A percentile compares a stretch with the other conserved stretches of the same genome.
These are phyloP conservation scores for Juglanconis sp. DNA, from an alignment of 2,329 filamentous ascomycete species.

Conservation along the genomic window DNA sequence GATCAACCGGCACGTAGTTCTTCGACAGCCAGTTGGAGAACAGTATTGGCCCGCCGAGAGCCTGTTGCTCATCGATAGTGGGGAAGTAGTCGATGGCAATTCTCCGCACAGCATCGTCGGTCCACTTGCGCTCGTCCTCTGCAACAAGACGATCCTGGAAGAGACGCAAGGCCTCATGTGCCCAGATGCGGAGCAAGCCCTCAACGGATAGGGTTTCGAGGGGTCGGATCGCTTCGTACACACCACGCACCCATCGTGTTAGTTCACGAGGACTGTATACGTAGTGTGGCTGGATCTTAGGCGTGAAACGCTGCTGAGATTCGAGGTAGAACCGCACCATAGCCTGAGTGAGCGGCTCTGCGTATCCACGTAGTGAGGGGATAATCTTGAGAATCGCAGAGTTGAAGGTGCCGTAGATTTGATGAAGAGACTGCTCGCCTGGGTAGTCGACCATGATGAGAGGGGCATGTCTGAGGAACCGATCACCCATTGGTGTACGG, in stretches of 20 bases:
- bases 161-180: conserved; percentile 89
- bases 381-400: conserved; percentile 95
- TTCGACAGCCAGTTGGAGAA: conserved; percentile 99
- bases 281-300: conserved; percentile 96
- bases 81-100: conserved; percentile 93
- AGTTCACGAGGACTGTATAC: conserved; percentile 99
- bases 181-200: conserved; percentile 94
- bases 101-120: conserved; percentile 78
- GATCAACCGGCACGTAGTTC: conserved; percentile 95
- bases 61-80: conserved; percentile 85
- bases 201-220: conserved; percentile 85
- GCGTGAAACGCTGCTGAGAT: conserved; percentile 91
- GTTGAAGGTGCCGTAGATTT: conserved; percentile 99
- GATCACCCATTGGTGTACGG: conserved; percentile 86
- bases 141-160: conserved; percentile 97
- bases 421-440: conserved; percentile 86
- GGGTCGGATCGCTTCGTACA: conserved; percentile 94
- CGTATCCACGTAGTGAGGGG: conserved; percentile 88
- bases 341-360: conserved; percentile 87
- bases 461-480: conserved; percentile 95
- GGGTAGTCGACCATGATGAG: conserved; percentile 99
- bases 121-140: conserved; percentile 94
- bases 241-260: conserved; percentile 93
- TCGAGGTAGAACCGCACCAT: conserved; percentile 98
- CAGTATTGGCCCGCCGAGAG: conserved; percentile 86